A percentile compares a stretch with the other conserved stretches of the same genome.
phyloP scores from a whole-genome alignment of 1,284 basidiomycete genomes.

The Lentinus polychrous region DNA sequence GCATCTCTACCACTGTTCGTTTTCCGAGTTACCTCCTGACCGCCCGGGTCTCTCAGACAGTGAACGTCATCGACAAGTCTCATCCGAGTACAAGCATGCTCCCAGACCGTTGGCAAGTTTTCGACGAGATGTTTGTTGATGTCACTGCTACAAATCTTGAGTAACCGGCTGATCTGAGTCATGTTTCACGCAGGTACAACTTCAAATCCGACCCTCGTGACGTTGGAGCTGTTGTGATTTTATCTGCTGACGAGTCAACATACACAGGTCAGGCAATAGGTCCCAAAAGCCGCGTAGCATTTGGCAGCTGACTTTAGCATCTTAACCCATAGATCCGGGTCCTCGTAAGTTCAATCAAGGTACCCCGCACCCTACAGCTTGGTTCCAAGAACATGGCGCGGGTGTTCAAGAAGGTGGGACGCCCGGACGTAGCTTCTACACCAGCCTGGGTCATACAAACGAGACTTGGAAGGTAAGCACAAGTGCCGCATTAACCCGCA shows the following conservation, averaged over 20 bases:
- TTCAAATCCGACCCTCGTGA: constrained; percentile 71
- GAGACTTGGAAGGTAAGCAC: constrained; percentile 56
- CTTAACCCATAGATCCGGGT: constrained; percentile 37
- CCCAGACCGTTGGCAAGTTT: constrained; percentile 56
- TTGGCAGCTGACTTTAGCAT: not conserved
- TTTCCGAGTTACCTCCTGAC: too few relatives aligned
- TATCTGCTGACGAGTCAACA: constrained; percentile 63
- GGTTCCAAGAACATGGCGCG: constrained; percentile 69
- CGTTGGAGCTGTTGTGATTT: constrained; percentile 57
- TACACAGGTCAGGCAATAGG: constrained; percentile 40
- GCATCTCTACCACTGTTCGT: too few relatives aligned
- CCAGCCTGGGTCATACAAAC: constrained; percentile 69
- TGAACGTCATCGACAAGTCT: constrained; percentile 50
- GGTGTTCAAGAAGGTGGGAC: constrained; percentile 39
- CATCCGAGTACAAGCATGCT: constrained; percentile 65
- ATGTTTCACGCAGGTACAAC: constrained; percentile 48
- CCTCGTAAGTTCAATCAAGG: constrained; percentile 49
- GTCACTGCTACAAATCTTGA: not conserved
- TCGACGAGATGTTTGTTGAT: constrained; percentile 47
- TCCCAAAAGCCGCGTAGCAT: not conserved
- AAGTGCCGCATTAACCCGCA: not conserved
- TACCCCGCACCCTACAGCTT: constrained; percentile 64
- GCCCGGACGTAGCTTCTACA: constrained; percentile 77
- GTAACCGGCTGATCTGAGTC: not conserved
- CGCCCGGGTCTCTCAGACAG: constrained; percentile 39